These are phyloP conservation scores for Geotrichum candidum DNA, from an alignment of 1,139 yeast species.

Conservation along the genomic window DNA sequence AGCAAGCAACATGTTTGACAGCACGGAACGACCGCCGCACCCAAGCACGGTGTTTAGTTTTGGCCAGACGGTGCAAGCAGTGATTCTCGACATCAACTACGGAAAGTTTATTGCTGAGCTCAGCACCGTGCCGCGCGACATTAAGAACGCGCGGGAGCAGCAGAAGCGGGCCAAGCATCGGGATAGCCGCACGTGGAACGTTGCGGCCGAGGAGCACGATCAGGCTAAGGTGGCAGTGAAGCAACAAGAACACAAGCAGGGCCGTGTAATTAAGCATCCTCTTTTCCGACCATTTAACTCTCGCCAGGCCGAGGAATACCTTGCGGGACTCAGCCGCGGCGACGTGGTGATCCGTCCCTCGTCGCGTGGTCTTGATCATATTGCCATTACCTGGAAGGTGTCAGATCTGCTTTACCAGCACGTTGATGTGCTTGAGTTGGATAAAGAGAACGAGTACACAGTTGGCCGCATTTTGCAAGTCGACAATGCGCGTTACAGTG, in stretches of 20 bases:
- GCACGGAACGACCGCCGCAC: constrained; percentile 39
- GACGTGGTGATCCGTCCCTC: constrained; percentile 94
- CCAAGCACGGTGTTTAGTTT: constrained; percentile 45
- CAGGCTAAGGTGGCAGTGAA: constrained; percentile 46
- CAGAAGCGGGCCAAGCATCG: constrained; percentile 40
- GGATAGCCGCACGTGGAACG: constrained; percentile 74
- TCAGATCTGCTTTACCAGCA: constrained; percentile 89
- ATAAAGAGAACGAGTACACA: constrained; percentile 55
- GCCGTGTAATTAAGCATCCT: constrained; percentile 87
- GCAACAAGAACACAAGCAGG: constrained; percentile 49
- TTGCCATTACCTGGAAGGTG: constrained; percentile 95
- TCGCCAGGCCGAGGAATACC: constrained; percentile 84
- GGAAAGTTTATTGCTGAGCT: constrained; percentile 67
- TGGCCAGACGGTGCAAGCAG: constrained; percentile 86
- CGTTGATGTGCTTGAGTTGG: constrained; percentile 73
- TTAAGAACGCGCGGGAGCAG: constrained; percentile 49
- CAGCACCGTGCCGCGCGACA: constrained; percentile 61
- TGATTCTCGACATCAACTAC: constrained; percentile 62
- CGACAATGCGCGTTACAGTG: constrained; percentile 65
- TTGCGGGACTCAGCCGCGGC: constrained; percentile 86
- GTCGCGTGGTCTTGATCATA: constrained; percentile 77
- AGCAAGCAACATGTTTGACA: constrained; percentile 60
- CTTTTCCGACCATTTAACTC: constrained; percentile 77
- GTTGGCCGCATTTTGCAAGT: constrained; percentile 60
- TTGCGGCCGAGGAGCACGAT: constrained; percentile 65